Percentiles rank a stretch among this genome's conserved stretches.
These are phyloP conservation scores for Russula sp. DNA, from an alignment of 768 basidiomycete species.

Conservation along the genomic window DNA sequence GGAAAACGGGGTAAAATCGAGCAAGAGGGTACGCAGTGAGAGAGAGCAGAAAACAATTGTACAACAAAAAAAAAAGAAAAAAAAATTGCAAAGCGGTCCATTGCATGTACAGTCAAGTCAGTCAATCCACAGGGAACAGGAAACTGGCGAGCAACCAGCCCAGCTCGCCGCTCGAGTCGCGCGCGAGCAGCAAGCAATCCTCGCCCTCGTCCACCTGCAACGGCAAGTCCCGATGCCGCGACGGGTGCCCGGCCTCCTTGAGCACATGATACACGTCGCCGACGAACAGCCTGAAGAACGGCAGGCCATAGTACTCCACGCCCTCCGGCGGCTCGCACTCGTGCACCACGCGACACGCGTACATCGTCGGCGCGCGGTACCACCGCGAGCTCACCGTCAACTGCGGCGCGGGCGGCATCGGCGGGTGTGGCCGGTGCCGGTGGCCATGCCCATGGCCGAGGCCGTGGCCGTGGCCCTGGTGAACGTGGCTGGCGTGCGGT, in stretches of 20 bases:
- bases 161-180: conserved; percentile 46
- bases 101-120: too few relatives aligned
- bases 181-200: conserved; percentile 70
- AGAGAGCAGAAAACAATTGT: neutral
- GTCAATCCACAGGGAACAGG: conserved; percentile 49
- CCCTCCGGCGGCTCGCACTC: conserved; percentile 56
- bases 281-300: conserved; percentile 65
- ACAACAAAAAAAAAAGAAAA: neutral
- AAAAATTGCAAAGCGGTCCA: neutral
- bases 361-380: conserved; percentile 36
- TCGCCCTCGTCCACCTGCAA: conserved; percentile 70
- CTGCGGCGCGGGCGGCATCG: conserved; percentile 17
- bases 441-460: too few relatives aligned
- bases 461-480: too few relatives aligned
- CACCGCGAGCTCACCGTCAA: conserved; percentile 19
- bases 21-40: neutral
- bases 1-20: neutral
- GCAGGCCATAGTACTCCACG: conserved; percentile 63
- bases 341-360: conserved; percentile 62
- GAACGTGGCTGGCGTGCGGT: conserved; percentile 10
- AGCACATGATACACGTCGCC: conserved; percentile 61
- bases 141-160: conserved; percentile 85
- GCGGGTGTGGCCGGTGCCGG: conserved; percentile 19
- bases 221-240: conserved; percentile 63
- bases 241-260: conserved; percentile 73